A percentile compares a stretch with the other conserved stretches of the same genome.
These are phyloP conservation scores for Ogataea minuta DNA, from an alignment of 805 yeast species.

Conservation along the genomic window DNA sequence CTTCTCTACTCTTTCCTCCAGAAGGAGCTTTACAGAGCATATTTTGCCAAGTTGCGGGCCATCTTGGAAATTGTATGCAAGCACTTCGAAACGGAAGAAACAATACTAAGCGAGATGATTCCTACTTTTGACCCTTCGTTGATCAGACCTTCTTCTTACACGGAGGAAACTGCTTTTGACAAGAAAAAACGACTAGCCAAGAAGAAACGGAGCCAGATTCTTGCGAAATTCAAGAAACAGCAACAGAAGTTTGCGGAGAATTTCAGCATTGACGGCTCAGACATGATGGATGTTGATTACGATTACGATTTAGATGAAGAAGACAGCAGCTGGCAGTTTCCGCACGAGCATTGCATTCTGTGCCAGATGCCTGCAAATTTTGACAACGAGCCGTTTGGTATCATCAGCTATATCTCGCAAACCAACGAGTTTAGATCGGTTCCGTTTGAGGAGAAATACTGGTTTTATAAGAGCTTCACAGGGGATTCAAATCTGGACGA, in stretches of 20 bases:
- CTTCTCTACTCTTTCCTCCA: slow-evolving; percentile 41
- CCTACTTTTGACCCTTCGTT: slow-evolving; percentile 31
- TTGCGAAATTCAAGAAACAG: slow-evolving; percentile 78
- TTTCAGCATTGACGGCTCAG: slow-evolving; percentile 31
- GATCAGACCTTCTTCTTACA: slow-evolving; percentile 10
- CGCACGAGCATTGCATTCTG: slow-evolving; percentile 72
- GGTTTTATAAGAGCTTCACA: slow-evolving; percentile 64
- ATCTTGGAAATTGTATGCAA: slow-evolving; percentile 38
- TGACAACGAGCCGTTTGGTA: slow-evolving; percentile 68
- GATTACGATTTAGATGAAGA: slow-evolving; percentile 37
- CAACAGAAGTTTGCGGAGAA: slow-evolving; percentile 72
- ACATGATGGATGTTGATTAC: slow-evolving; percentile 43
- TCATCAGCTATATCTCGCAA: slow-evolving; percentile 59
- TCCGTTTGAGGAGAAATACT: slow-evolving; percentile 61
- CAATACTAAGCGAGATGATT: slow-evolving; percentile 36
- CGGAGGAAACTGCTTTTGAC: slow-evolving; percentile 43
- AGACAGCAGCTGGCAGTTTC: slow-evolving; percentile 61
- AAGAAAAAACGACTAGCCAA: slow-evolving; percentile 67
- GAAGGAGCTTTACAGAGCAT: slow-evolving; percentile 39
- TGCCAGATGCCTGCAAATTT: slow-evolving; percentile 71
- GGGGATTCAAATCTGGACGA: slow-evolving; percentile 44
- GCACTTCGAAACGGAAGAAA: slow-evolving; percentile 20
- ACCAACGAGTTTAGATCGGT: slow-evolving; percentile 60
- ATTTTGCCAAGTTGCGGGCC: slow-evolving; percentile 56
- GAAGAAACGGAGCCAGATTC: slow-evolving; percentile 62